Percentiles rank a stretch among this genome's conserved stretches.
Conservation (phyloP, 1,139 yeast species). For the Yamadazyma diospyri region DNA sequence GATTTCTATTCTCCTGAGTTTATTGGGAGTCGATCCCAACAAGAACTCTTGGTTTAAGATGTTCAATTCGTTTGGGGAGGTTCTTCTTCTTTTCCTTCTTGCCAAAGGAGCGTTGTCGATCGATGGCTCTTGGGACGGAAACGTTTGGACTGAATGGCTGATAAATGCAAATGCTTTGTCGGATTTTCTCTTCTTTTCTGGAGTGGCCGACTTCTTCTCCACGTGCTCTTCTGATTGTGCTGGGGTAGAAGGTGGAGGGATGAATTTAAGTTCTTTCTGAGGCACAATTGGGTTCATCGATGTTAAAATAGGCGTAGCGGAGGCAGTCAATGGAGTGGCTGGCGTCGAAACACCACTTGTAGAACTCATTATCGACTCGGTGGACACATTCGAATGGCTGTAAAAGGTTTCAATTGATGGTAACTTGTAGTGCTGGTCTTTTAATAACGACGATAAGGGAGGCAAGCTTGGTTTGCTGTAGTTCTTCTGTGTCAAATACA, state of each 20-base stretch:
- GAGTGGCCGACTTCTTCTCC: background rate
- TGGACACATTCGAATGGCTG: slow-evolving; percentile 6
- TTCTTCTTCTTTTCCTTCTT: slow-evolving; percentile 90
- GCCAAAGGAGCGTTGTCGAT: slow-evolving; percentile 90
- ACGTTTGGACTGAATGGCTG: slow-evolving; percentile 85
- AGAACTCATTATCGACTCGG: slow-evolving; percentile 6
- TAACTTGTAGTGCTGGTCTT: slow-evolving; percentile 20
- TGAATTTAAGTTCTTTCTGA: background rate
- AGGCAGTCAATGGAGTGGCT: slow-evolving; percentile 6
- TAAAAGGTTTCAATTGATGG: slow-evolving; percentile 25
- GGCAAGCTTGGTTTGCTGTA: slow-evolving; percentile 30
- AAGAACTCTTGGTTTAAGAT: slow-evolving; percentile 78
- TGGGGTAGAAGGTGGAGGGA: background rate
- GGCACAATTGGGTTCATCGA: slow-evolving; percentile 1
- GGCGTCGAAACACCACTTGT: slow-evolving; percentile 8
- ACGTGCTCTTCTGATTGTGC: background rate
- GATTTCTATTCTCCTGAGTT: slow-evolving; percentile 67
- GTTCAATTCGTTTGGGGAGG: slow-evolving; percentile 80
- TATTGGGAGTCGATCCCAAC: slow-evolving; percentile 77
- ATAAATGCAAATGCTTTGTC: slow-evolving; percentile 76
- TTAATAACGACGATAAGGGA: slow-evolving; percentile 37
- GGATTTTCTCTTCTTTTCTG: slow-evolving; percentile 10
- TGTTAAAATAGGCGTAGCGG: slow-evolving; percentile 5
- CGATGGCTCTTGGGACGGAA: slow-evolving; percentile 76
- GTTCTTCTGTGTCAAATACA: slow-evolving; percentile 14